Evolutionary conservation across 805 yeast genomes (phyloP), one percentile per base, ranked within the genome.

Genomic region (Candida odintsovae): DNA sequence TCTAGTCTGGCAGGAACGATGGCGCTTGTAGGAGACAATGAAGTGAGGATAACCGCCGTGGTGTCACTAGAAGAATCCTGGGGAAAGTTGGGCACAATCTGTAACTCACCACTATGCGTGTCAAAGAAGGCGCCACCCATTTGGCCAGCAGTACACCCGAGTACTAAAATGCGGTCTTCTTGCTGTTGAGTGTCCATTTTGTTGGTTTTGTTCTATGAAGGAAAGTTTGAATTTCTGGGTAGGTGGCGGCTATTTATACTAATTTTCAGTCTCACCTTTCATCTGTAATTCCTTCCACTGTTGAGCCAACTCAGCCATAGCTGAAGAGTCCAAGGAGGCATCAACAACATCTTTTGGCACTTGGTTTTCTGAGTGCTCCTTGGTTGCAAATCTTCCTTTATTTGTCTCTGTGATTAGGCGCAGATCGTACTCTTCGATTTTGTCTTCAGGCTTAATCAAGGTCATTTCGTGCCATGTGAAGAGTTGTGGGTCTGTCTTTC

Each of bases 291-390:
- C 73, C 35, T 65, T 61, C 89, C 89, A 84, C 47, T 79, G 72
- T 48, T 71, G 71, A 0, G 86, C 80, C 51, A 86, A 66, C 43
- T 84, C 90, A 12, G 78, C 81, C 76, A 89, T 83, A 0, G 84
- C 76, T 19, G 74, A 71, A 0, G 90, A 76, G 54, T 85, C 82
- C 55, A 80, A 57, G 29, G 86, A 73, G 2, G 97, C 96, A 61
- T 89, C 94, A 4, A 94, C 85, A 19, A 94, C 80, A 58, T 94
- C 99, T 44, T 77, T 73, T 0, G 99, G 99, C 3, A 94, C 96
- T 58, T 87, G 90, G 62, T 83, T 88, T 56, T 92, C 96, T 2
- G 95, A 79, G 59, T 88, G 92, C 42, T 88, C 95, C 52, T 85
- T 87, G 0, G 80, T 67, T 0, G 88, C 83, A 69, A 90, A 90